Percentiles rank a stretch among this genome's conserved stretches.
Evolutionary conservation across 1,139 yeast genomes (phyloP).

Genomic region (Candida anutae): DNA sequence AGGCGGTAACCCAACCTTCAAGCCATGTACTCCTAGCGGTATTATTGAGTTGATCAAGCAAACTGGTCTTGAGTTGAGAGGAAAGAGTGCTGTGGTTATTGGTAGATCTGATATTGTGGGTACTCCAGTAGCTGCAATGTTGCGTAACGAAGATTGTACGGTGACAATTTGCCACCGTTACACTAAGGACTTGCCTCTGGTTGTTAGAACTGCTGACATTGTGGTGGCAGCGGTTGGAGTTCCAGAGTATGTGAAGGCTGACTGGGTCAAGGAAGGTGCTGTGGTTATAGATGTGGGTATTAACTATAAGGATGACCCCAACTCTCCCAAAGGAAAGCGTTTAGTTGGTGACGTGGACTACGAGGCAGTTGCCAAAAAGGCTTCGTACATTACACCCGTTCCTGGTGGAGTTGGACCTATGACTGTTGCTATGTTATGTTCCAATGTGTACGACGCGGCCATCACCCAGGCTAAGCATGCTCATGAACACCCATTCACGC

Average conservation of each 20-base stretch:
- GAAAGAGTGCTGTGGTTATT: constrained; percentile 68
- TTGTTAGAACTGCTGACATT: constrained; percentile 58
- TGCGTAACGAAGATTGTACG: constrained; percentile 66
- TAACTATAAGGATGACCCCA: constrained; percentile 57
- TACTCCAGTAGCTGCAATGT: constrained; percentile 67
- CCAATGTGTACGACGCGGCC: constrained; percentile 63
- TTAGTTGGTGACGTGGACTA: constrained; percentile 76
- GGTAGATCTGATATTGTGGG: constrained; percentile 84
- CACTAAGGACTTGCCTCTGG: constrained; percentile 44
- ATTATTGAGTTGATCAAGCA: constrained; percentile 60
- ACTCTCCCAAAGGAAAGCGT: constrained; percentile 54
- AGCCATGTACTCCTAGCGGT: constrained; percentile 80
- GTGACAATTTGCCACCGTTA: constrained; percentile 66
- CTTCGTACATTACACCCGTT: constrained; percentile 67
- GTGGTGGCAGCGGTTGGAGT: constrained; percentile 74
- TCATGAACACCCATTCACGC: constrained; percentile 37
- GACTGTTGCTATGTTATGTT: constrained; percentile 79
- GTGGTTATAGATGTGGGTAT: constrained; percentile 76
- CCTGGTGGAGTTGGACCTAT: constrained; percentile 91
- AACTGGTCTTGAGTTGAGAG: constrained; percentile 50
- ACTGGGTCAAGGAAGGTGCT: constrained; percentile 63
- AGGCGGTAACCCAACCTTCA: constrained; percentile 62
- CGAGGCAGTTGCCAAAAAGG: constrained; percentile 46
- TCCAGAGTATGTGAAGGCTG: constrained; percentile 63
- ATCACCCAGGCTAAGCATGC: constrained; percentile 43